Percentiles rank a stretch among this genome's conserved stretches.
Evolutionary conservation across 345 rosid genomes (phyloP).

Genomic region (Pistacia integerrima): DNA sequence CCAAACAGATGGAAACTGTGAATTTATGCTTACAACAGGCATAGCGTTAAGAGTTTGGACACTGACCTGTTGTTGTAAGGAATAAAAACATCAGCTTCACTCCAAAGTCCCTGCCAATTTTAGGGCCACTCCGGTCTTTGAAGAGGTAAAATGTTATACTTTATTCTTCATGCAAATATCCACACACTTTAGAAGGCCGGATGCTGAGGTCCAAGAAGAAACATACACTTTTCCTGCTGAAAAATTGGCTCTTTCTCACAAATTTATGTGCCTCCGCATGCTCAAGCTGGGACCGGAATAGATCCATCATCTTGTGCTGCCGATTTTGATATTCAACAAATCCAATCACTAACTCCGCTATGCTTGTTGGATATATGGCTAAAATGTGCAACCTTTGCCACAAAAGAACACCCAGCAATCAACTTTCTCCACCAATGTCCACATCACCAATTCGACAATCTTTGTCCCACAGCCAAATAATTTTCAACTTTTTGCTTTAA

Average conservation of each 20-base stretch:
- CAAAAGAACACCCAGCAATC: conserved; percentile 3
- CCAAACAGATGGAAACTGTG: neutral
- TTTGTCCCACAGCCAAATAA: conserved; percentile 23
- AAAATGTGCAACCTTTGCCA: conserved; percentile 7
- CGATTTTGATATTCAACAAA: conserved; percentile 15
- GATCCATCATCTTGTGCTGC: conserved; percentile 18
- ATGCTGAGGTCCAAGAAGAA: neutral
- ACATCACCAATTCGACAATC: conserved; percentile 15
- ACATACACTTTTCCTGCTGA: conserved; percentile 4
- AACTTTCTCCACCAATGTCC: conserved; percentile 14
- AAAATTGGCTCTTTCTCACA: conserved; percentile 9
- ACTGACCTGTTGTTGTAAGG: neutral
- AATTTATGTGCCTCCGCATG: conserved; percentile 13
- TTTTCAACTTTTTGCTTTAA: conserved; percentile 11
- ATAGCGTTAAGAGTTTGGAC: neutral
- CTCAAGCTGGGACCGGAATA: conserved; percentile 28
- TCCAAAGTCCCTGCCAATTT: conserved; percentile 4
- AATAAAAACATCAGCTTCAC: neutral
- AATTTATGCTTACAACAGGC: neutral
- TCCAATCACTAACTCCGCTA: conserved; percentile 15
- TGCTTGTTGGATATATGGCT: conserved; percentile 17
- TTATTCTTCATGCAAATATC: conserved; percentile 11
- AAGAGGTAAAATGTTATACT: conserved; percentile 9
- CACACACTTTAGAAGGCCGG: neutral
- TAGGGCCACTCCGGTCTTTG: neutral